Conservation (phyloP, 257 asterid genomes). For the Striga asiatica region DNA sequence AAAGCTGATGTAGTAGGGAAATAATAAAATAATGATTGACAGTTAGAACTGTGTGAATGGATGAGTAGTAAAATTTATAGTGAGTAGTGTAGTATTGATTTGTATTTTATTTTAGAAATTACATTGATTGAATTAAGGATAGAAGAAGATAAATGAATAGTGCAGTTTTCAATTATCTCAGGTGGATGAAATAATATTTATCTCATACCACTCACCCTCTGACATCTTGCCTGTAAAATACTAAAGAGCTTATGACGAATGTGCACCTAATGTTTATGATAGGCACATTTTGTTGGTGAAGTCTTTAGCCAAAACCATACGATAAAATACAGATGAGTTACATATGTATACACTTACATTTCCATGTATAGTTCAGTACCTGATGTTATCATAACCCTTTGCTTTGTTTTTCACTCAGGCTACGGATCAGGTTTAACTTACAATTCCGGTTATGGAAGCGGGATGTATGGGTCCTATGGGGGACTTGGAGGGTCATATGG, state of each 20-base stretch:
- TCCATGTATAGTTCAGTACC: not conserved
- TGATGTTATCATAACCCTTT: conserved; percentile 11
- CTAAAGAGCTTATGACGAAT: not conserved
- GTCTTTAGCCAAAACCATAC: not conserved
- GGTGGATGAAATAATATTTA: too few relatives aligned
- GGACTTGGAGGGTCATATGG: conserved; percentile 58
- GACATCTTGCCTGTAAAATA: not conserved
- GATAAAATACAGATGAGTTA: not conserved
- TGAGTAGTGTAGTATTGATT: too few relatives aligned
- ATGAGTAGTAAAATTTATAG: too few relatives aligned
- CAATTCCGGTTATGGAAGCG: conserved; percentile 62
- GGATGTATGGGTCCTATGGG: conserved; percentile 48
- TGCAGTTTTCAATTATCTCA: too few relatives aligned
- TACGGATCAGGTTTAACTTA: conserved; percentile 49
- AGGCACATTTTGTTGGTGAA: not conserved
- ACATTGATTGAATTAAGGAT: too few relatives aligned
- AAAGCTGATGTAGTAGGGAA: too few relatives aligned
- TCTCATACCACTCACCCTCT: not conserved
- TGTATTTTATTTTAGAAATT: too few relatives aligned
- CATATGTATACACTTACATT: not conserved
- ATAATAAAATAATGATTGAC: too few relatives aligned
- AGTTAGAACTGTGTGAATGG: too few relatives aligned
- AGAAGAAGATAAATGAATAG: too few relatives aligned
- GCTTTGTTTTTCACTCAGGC: conserved; percentile 29
- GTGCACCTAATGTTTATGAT: not conserved